These are phyloP conservation scores for Lasiosphaeria hispida DNA, from an alignment of 495 filamentous ascomycete genomes.

Conservation along the genomic window DNA sequence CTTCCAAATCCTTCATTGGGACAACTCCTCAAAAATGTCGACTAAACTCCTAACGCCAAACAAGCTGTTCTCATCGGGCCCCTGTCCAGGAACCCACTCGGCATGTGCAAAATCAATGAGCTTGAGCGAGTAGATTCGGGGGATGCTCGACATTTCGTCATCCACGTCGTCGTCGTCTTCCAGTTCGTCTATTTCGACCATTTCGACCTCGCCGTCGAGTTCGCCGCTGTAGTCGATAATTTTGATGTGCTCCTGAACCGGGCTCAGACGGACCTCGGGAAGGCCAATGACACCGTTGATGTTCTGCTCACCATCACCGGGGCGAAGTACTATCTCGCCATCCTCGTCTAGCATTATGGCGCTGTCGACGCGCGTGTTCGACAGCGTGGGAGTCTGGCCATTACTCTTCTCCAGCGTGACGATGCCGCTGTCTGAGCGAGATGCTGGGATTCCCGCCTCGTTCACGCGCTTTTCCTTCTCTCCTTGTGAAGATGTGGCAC, in stretches of 20 bases:
- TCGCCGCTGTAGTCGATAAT: conserved; percentile 23
- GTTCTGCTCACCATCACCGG: conserved; percentile 10
- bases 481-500: not conserved
- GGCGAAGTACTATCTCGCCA: conserved; percentile 24
- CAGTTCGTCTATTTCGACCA: conserved; percentile 36
- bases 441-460: not conserved
- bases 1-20: conserved; percentile 23
- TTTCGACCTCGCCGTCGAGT: not conserved
- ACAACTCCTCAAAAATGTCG: conserved; percentile 66
- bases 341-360: conserved; percentile 44
- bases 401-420: not conserved
- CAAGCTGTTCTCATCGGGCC: conserved; percentile 83
- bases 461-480: not conserved
- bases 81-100: conserved; percentile 76
- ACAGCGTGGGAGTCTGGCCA: conserved; percentile 9
- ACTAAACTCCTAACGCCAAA: conserved; percentile 70
- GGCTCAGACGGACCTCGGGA: not conserved
- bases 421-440: too few relatives aligned
- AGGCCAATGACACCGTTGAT: not conserved
- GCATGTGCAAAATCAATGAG: conserved; percentile 98
- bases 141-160: conserved; percentile 62
- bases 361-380: conserved; percentile 40
- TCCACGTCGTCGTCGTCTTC: conserved; percentile 63
- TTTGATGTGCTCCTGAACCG: conserved; percentile 22
- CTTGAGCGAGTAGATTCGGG: conserved; percentile 76